Evolutionary conservation across 2,329 filamentous ascomycete genomes (phyloP).

Genomic region (Alternaria arbusti): DNA sequence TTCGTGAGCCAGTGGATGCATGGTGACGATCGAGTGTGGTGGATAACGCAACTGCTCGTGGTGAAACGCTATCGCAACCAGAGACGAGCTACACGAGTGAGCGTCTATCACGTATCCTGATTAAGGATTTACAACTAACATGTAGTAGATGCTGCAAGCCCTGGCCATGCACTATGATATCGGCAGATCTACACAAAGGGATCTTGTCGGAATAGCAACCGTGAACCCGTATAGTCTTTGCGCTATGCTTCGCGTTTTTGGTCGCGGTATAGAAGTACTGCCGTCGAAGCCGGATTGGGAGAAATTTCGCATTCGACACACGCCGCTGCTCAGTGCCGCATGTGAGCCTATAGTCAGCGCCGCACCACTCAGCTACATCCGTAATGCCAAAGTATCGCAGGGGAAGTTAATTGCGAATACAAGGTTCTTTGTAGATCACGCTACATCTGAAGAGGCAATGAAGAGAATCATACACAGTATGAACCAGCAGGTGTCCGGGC

Average conservation of each 20-base stretch:
- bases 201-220: slow-evolving; percentile 7
- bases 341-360: not conserved
- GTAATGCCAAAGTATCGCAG: not conserved
- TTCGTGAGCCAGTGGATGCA: slow-evolving; percentile 16
- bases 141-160: slow-evolving; percentile 11
- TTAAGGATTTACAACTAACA: not conserved
- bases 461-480: not conserved
- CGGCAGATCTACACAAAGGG: not conserved
- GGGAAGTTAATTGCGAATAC: slow-evolving; percentile 1
- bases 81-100: slow-evolving; percentile 12
- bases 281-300: slow-evolving; percentile 9
- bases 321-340: not conserved
- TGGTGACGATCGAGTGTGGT: slow-evolving; percentile 8
- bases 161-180: slow-evolving; percentile 11
- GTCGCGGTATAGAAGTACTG: slow-evolving; percentile 13
- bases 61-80: slow-evolving; percentile 11
- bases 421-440: slow-evolving; percentile 6
- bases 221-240: slow-evolving; percentile 7
- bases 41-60: slow-evolving; percentile 19
- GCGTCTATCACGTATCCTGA: not conserved
- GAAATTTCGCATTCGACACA: not conserved
- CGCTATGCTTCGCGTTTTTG: slow-evolving; percentile 14
- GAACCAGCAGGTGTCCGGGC: not conserved
- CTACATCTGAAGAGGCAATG: not conserved
- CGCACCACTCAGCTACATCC: slow-evolving; percentile 7